phyloP scores from a whole-genome alignment of 371 early-diverging fungal genomes.

The Mortierella sp. region DNA sequence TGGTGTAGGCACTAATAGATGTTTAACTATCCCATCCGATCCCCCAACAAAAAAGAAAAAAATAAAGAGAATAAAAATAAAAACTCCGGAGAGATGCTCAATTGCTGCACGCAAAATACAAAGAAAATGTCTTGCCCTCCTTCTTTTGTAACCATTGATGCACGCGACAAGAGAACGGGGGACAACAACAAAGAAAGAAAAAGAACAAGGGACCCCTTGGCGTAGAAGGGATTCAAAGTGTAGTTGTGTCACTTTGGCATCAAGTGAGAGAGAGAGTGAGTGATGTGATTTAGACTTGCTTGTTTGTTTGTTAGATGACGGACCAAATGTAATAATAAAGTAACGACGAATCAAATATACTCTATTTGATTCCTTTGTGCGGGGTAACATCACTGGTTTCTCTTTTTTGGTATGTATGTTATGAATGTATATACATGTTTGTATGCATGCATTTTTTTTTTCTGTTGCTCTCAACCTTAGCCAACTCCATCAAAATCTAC shows the following conservation, averaged over 20 bases:
- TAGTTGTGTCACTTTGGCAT: conserved; percentile 21
- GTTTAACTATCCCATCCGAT: conserved; percentile 19
- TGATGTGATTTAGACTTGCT: neutral
- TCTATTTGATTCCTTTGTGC: neutral
- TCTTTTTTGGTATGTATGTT: neutral
- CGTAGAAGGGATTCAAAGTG: neutral
- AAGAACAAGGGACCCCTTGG: neutral
- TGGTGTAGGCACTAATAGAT: neutral
- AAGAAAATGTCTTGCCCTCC: neutral
- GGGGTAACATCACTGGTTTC: conserved; percentile 18
- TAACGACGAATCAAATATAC: conserved; percentile 2
- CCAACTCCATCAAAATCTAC: neutral
- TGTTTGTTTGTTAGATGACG: conserved; percentile 1
- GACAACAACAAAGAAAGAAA: neutral
- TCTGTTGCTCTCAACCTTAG: neutral
- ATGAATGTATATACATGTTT: neutral
- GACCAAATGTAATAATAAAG: conserved; percentile 17
- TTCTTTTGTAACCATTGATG: neutral
- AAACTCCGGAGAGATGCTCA: neutral
- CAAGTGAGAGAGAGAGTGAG: neutral
- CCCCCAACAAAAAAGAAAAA: conserved; percentile 38
- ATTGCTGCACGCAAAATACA: neutral
- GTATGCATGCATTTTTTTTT: neutral
- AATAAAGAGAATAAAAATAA: conserved; percentile 4
- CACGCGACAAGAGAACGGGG: neutral